Conservation (phyloP, 441 rosid genomes). For the Euphorbia schlechtendalii region DNA sequence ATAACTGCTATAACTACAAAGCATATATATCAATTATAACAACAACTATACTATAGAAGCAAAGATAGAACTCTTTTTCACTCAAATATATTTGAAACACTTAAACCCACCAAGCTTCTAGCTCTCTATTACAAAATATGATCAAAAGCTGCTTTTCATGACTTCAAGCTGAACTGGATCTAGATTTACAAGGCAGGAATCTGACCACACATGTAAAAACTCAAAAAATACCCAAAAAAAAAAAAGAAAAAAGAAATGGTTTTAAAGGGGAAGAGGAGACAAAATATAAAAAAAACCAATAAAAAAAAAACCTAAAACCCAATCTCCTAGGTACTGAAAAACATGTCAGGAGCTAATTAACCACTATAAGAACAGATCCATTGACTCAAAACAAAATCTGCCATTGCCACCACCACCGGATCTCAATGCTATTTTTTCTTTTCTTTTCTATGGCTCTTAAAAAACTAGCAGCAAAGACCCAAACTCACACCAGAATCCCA, state of each 20-base stretch:
- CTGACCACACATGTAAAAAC: conserved; percentile 10
- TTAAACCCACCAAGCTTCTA: conserved; percentile 12
- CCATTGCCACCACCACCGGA: no score
- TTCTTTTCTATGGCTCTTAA: conserved; percentile 12
- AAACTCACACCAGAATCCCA: conserved; percentile 12
- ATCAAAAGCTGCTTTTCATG: no score
- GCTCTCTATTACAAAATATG: conserved; percentile 11
- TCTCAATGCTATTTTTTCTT: no score
- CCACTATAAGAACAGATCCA: no score
- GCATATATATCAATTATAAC: not conserved
- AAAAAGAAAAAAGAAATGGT: not conserved
- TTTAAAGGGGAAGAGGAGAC: no score
- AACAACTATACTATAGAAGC: not conserved
- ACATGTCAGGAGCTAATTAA: conserved; percentile 21
- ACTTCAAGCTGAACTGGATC: no score
- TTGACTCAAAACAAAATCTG: not conserved
- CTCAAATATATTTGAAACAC: conserved; percentile 11
- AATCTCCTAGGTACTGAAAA: conserved; percentile 22
- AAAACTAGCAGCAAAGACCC: conserved; percentile 7
- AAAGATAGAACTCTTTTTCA: conserved; percentile 4
- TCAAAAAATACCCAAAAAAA: not conserved
- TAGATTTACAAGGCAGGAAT: conserved; percentile 14
- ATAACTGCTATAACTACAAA: no score
- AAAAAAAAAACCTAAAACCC: conserved; percentile 24
- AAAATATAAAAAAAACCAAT: conserved; percentile 3